Conservation (phyloP, 169 alveolate species). For the Perkinsus marinus region DNA sequence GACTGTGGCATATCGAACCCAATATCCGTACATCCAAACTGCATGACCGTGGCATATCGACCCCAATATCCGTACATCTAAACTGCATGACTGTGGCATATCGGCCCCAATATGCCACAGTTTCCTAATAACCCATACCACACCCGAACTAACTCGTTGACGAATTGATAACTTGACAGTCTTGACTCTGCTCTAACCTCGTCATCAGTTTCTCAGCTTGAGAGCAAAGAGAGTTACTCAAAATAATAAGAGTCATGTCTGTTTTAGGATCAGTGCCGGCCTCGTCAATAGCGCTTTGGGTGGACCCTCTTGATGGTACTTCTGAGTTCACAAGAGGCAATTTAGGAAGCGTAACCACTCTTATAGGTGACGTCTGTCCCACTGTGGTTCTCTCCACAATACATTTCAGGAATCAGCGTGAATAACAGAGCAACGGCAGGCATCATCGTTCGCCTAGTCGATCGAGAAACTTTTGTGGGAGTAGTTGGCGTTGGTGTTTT, state of each 20-base stretch:
- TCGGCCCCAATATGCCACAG: no score
- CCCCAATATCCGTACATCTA: no score
- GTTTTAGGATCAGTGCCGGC: neutral
- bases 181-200: no score
- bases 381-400: neutral
- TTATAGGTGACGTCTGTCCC: neutral
- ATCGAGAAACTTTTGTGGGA: neutral
- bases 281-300: neutral
- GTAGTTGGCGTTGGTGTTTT: neutral
- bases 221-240: no score
- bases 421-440: neutral
- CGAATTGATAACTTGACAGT: no score
- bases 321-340: neutral
- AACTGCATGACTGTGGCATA: no score
- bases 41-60: no score
- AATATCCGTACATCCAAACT: no score
- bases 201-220: neutral
- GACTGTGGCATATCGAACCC: no score
- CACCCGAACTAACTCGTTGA: no score
- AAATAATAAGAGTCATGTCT: neutral
- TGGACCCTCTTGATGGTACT: neutral
- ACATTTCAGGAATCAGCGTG: neutral
- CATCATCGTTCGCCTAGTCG: neutral
- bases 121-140: no score
- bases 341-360: neutral